These are phyloP conservation scores for Solanum habrochaites DNA, from an alignment of 257 asterid species.

Conservation along the genomic window DNA sequence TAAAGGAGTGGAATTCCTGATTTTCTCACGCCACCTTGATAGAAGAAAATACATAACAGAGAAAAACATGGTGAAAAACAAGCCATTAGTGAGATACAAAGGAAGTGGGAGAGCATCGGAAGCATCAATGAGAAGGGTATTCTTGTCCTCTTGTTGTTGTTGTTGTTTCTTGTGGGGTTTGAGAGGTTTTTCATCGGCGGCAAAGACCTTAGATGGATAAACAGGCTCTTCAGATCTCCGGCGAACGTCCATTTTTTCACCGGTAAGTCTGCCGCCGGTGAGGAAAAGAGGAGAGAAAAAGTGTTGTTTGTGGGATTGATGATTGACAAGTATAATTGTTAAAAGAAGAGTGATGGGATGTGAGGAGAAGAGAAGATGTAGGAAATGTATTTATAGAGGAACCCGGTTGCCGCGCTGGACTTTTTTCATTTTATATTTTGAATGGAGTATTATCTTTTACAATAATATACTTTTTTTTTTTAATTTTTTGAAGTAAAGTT, in stretches of 20 bases:
- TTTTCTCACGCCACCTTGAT: constrained; percentile 1
- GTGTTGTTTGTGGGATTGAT: neutral
- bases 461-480: no score
- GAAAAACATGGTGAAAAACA: neutral
- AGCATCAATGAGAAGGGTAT: neutral
- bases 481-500: no score
- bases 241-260: constrained; percentile 3
- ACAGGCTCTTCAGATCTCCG: neutral
- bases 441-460: no score
- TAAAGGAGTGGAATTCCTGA: neutral
- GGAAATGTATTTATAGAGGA: constrained; percentile 21
- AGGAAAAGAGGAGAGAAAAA: neutral
- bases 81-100: neutral
- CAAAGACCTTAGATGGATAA: neutral
- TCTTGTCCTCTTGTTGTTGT: neutral
- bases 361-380: constrained; percentile 5
- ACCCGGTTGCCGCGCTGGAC: constrained; percentile 21
- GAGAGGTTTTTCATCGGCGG: constrained; percentile 2
- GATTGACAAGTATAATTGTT: neutral
- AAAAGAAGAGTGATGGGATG: neutral
- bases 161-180: neutral
- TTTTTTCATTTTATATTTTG: neutral
- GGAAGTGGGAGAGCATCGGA: constrained; percentile 4
- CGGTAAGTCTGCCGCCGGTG: neutral
- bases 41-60: constrained; percentile 2